A percentile compares a stretch with the other conserved stretches of the same genome.
phyloP scores from a whole-genome alignment of 768 basidiomycete genomes.

The Lactarius akahatsu region DNA sequence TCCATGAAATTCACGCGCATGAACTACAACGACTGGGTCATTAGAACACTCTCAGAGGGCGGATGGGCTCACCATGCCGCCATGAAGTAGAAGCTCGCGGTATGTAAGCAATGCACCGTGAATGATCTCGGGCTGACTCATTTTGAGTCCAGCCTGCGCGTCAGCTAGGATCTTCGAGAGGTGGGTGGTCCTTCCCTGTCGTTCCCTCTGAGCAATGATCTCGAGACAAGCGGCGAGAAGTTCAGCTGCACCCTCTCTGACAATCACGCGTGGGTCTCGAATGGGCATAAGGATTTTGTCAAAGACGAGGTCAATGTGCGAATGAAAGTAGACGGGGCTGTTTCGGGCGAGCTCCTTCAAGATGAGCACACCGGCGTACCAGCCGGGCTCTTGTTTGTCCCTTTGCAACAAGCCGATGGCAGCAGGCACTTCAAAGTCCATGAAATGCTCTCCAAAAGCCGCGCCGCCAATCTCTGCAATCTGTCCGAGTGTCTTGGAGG shows the following conservation, averaged over 20 bases:
- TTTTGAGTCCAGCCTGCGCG: constrained; percentile 79
- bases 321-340: constrained; percentile 83
- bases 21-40: constrained; percentile 48
- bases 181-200: constrained; percentile 62
- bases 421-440: constrained; percentile 84
- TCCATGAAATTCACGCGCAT: constrained; percentile 86
- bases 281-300: constrained; percentile 92
- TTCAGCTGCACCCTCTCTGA: constrained; percentile 91
- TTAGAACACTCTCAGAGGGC: not conserved
- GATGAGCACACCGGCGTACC: constrained; percentile 93
- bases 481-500: constrained; percentile 87
- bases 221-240: constrained; percentile 91
- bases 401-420: constrained; percentile 79
- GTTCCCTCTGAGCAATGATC: constrained; percentile 75
- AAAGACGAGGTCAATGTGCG: constrained; percentile 83
- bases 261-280: constrained; percentile 84
- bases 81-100: constrained; percentile 86
- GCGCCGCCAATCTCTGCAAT: constrained; percentile 83
- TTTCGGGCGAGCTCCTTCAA: constrained; percentile 91
- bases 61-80: constrained; percentile 74
- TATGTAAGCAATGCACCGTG: constrained; percentile 92
- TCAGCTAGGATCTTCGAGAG: constrained; percentile 85
- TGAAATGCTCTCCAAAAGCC: constrained; percentile 83
- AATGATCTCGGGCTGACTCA: constrained; percentile 79
- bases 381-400: constrained; percentile 71